Base-by-base conservation (phyloP, 768 basidiomycete species). In the Asterophora lycoperdoides region DNA sequence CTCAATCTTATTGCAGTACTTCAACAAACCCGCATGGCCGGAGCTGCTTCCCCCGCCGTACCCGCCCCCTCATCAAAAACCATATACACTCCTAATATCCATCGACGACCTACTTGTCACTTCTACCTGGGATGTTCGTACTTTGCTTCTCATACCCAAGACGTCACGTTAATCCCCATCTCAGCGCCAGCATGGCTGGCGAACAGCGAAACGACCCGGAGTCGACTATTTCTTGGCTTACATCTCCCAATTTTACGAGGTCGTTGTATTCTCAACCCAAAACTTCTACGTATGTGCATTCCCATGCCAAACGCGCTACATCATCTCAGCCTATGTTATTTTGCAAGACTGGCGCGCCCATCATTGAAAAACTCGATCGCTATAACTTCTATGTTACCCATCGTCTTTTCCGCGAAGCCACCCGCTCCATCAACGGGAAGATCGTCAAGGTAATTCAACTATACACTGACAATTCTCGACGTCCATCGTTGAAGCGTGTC, bases 141-240 rank as follows among this genome's bases (percentile, higher is more conserved):
- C 15, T 13, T 35, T 14, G 14, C 11, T 18, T 45, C 20, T 44
- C 35, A 35, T 28, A n/a, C 30, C 28, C 41, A n/a, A 15, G 39
- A 9, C 8, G 28, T 38, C 41, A 29, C 4, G 30, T 47, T 44
- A 30, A 44, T 10, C 41, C 47, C 29, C 42, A 32, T 15, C 36
- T 29, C 51, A 96, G 93, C 83, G 94, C 46, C 81, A 90, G 69
- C 77, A 90, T 59, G 96, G 96, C 44, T 99, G 96, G 95, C 77
- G 92, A 56, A 97, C 95, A 3, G 95, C 94, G 5, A 99, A 98
- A 70, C 83, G 96, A 29, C 95, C 96, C 1, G 96, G 96, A 4
- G 89, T 93, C 13, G 96, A 99, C 63, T 98, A 99, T 70, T 99
- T 99, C 79, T 76, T 99, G 29, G 94, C 82, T 20, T 99, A 99